Evolutionary conservation across 164 flowering plant species (phyloP).

Genomic region (Vitis rotundifolia): DNA sequence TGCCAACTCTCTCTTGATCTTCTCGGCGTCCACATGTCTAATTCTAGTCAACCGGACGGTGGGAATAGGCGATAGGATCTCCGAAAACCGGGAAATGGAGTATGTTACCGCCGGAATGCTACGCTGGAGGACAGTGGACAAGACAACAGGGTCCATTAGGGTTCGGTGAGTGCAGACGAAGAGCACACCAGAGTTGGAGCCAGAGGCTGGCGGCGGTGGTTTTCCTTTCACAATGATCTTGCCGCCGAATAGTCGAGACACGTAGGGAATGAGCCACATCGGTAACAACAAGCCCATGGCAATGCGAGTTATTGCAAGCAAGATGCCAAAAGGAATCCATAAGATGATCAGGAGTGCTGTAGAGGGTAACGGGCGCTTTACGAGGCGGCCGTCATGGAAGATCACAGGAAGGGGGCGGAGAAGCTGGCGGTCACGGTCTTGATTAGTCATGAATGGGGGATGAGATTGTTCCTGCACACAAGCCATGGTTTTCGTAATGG

Average conservation of each 20-base stretch:
- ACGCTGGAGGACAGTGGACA: slow-evolving; percentile 68
- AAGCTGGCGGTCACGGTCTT: slow-evolving; percentile 19
- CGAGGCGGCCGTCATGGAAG: slow-evolving; percentile 96
- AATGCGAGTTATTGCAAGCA: slow-evolving; percentile 64
- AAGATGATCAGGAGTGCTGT: slow-evolving; percentile 73
- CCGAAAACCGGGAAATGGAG: slow-evolving; percentile 82
- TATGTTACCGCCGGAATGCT: slow-evolving; percentile 87
- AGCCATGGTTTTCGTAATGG: not conserved
- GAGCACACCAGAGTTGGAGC: slow-evolving; percentile 60
- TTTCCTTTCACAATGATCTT: slow-evolving; percentile 63
- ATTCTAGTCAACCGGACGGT: slow-evolving; percentile 76
- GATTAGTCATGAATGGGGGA: slow-evolving; percentile 41
- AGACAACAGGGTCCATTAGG: slow-evolving; percentile 93
- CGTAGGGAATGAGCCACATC: slow-evolving; percentile 52
- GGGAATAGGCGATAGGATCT: slow-evolving; percentile 89
- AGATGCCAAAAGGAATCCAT: slow-evolving; percentile 84
- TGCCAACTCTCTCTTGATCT: slow-evolving; percentile 52
- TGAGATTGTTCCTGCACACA: slow-evolving; percentile 55
- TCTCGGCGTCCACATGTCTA: slow-evolving; percentile 73
- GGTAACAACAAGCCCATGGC: slow-evolving; percentile 55
- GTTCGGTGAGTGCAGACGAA: slow-evolving; percentile 95
- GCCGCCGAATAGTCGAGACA: slow-evolving; percentile 54
- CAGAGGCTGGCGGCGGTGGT: slow-evolving; percentile 67
- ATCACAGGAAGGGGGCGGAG: slow-evolving; percentile 79
- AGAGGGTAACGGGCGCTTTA: slow-evolving; percentile 73